Conservation (phyloP, 225 moss, liverwort and hornwort species). For the Sphagnum tenellum region DNA sequence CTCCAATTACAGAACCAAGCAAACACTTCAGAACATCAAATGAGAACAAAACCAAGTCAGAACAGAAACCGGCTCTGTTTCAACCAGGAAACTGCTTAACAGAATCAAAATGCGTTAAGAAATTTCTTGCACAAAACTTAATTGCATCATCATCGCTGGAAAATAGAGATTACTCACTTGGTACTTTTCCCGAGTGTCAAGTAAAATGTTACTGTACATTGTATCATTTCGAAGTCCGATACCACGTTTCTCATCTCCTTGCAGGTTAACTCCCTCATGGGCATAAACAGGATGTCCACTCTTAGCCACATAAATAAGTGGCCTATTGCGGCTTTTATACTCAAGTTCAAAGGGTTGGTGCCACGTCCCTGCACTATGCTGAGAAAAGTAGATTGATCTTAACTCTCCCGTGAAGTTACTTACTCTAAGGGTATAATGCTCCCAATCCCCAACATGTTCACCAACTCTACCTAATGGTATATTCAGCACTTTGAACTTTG, state of each 20-base stretch:
- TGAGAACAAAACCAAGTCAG: too few relatives aligned
- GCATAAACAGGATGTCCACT: slow-evolving; percentile 65
- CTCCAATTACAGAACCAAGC: too few relatives aligned
- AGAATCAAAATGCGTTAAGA: too few relatives aligned
- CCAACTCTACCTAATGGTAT: slow-evolving; percentile 63
- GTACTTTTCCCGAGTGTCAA: slow-evolving; percentile 37
- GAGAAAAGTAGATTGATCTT: slow-evolving; percentile 53
- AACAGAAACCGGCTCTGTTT: not conserved
- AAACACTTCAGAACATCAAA: too few relatives aligned
- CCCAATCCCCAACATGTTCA: slow-evolving; percentile 81
- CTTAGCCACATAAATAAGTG: slow-evolving; percentile 58
- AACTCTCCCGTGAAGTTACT: slow-evolving; percentile 78
- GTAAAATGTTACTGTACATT: slow-evolving; percentile 29
- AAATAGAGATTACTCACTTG: slow-evolving; percentile 10
- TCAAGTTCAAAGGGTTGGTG: slow-evolving; percentile 57
- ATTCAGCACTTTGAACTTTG: slow-evolving; percentile 42
- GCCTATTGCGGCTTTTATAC: slow-evolving; percentile 32
- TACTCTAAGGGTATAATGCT: slow-evolving; percentile 61
- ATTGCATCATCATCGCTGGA: too few relatives aligned
- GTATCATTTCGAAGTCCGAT: slow-evolving; percentile 73
- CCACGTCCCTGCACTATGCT: slow-evolving; percentile 72
- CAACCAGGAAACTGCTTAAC: not conserved
- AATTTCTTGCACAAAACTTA: too few relatives aligned
- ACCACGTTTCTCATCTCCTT: slow-evolving; percentile 53
- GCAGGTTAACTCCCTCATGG: slow-evolving; percentile 57